Percentiles rank a stretch among this genome's conserved stretches.
These are phyloP conservation scores for Staphylotrichum longicolle DNA, from an alignment of 495 filamentous ascomycete genomes.

Conservation along the genomic window DNA sequence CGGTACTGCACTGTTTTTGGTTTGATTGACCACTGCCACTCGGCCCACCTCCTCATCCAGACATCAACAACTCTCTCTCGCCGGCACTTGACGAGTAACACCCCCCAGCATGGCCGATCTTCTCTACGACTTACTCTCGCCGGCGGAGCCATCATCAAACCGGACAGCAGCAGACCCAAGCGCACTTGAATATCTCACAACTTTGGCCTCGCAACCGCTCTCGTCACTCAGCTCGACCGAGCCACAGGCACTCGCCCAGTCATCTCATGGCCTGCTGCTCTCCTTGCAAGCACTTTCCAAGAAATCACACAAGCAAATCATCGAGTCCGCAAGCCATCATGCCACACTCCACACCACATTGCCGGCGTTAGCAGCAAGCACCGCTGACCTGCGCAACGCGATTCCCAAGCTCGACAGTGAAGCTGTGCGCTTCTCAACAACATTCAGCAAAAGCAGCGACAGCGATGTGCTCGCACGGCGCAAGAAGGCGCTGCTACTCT, in stretches of 20 bases:
- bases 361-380: constrained; percentile 63
- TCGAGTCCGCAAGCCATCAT: constrained; percentile 75
- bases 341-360: constrained; percentile 65
- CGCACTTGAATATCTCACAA: constrained; percentile 75
- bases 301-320: constrained; percentile 85
- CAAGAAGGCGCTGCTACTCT: constrained; percentile 79
- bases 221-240: constrained; percentile 70
- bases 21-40: too few species aligned
- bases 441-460: constrained; percentile 74
- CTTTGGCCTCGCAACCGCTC: constrained; percentile 75
- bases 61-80: too few species aligned
- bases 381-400: constrained; percentile 61
- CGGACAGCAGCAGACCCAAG: constrained; percentile 57
- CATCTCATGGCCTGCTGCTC: constrained; percentile 76
- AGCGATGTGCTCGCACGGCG: constrained; percentile 66
- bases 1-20: too few species aligned
- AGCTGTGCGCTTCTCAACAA: constrained; percentile 75
- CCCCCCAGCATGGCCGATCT: constrained; percentile 33
- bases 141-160: constrained; percentile 21
- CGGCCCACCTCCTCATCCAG: neutral
- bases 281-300: constrained; percentile 88
- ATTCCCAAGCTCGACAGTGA: constrained; percentile 79
- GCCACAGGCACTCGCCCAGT: constrained; percentile 73
- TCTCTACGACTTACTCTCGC: constrained; percentile 35
- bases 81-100: too few species aligned